Percentiles rank a stretch among this genome's conserved stretches.
These are phyloP conservation scores for Sutorius eximius DNA, from an alignment of 1,284 basidiomycete genomes.

Conservation along the genomic window DNA sequence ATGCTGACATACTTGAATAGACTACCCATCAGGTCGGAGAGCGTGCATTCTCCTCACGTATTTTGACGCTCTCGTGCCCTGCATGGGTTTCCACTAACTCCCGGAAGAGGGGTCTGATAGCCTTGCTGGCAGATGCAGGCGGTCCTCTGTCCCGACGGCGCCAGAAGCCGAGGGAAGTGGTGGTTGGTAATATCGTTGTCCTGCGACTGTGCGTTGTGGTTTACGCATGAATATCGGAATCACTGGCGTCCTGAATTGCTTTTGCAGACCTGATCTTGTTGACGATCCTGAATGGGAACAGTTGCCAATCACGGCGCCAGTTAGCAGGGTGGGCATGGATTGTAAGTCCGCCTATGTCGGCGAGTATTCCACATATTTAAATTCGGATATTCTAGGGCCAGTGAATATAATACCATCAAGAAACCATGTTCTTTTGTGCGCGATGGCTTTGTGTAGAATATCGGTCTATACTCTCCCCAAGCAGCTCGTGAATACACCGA, in stretches of 20 bases:
- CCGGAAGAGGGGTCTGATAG: constrained; percentile 36
- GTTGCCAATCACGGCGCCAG: constrained; percentile 44
- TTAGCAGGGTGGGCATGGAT: constrained; percentile 45
- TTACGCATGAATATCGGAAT: neutral
- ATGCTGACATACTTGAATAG: constrained; percentile 26
- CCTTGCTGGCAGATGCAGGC: constrained; percentile 45
- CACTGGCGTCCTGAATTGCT: constrained; percentile 1
- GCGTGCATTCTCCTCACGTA: constrained; percentile 41
- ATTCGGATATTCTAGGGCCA: constrained; percentile 42
- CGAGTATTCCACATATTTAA: constrained; percentile 2
- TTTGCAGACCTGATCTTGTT: constrained; percentile 51
- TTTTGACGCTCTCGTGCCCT: constrained; percentile 44
- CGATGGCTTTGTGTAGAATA: constrained; percentile 45
- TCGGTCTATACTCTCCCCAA: constrained; percentile 52
- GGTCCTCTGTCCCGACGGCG: constrained; percentile 39
- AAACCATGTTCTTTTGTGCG: constrained; percentile 54
- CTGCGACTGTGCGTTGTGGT: constrained; percentile 51
- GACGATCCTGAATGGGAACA: constrained; percentile 54
- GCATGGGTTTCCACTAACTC: constrained; percentile 20
- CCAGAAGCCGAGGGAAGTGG: constrained; percentile 40
- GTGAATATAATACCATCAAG: constrained; percentile 53
- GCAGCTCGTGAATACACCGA: constrained; percentile 19
- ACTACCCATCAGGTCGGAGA: constrained; percentile 37
- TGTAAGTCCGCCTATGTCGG: constrained; percentile 37
- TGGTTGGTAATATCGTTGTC: constrained; percentile 50